Conservation (phyloP, 1,139 yeast genomes). For the Suhomyces yuchorum region DNA sequence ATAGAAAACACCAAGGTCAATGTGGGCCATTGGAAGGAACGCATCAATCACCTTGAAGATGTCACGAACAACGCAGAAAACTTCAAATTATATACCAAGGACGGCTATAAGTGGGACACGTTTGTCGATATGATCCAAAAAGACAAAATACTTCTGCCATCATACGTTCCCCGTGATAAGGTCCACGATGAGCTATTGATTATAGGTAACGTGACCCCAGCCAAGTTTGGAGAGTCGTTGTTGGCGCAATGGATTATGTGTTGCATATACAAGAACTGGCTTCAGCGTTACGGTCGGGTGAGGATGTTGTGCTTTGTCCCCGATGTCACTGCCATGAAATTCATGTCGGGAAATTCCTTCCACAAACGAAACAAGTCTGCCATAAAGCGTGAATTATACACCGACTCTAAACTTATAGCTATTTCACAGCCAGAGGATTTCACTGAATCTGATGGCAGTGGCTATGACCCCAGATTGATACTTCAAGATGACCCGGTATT, state of each 20-base stretch:
- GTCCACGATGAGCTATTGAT: slow-evolving; percentile 65
- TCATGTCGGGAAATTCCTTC: slow-evolving; percentile 53
- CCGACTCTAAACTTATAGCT: slow-evolving; percentile 56
- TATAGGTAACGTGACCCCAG: slow-evolving; percentile 62
- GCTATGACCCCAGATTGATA: slow-evolving; percentile 42
- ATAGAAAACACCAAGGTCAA: slow-evolving; percentile 54
- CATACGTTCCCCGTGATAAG: slow-evolving; percentile 39
- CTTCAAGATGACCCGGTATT: slow-evolving; percentile 43
- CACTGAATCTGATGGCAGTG: slow-evolving; percentile 29
- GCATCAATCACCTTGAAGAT: slow-evolving; percentile 25
- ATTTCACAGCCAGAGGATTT: slow-evolving; percentile 33
- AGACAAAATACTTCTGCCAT: slow-evolving; percentile 45
- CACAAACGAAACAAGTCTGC: slow-evolving; percentile 57
- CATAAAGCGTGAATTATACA: slow-evolving; percentile 59
- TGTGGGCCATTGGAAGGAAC: slow-evolving; percentile 29
- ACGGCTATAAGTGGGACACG: slow-evolving; percentile 71
- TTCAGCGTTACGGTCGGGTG: slow-evolving; percentile 72
- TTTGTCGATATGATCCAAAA: slow-evolving; percentile 47
- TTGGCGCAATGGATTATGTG: slow-evolving; percentile 78
- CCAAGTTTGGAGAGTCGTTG: slow-evolving; percentile 61
- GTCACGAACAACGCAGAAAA: slow-evolving; percentile 31
- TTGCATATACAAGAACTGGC: slow-evolving; percentile 71
- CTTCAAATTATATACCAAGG: slow-evolving; percentile 34
- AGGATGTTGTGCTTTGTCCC: slow-evolving; percentile 68
- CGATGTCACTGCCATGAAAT: slow-evolving; percentile 59